Conservation (phyloP, 345 rosid species). For the Acer saccharum region DNA sequence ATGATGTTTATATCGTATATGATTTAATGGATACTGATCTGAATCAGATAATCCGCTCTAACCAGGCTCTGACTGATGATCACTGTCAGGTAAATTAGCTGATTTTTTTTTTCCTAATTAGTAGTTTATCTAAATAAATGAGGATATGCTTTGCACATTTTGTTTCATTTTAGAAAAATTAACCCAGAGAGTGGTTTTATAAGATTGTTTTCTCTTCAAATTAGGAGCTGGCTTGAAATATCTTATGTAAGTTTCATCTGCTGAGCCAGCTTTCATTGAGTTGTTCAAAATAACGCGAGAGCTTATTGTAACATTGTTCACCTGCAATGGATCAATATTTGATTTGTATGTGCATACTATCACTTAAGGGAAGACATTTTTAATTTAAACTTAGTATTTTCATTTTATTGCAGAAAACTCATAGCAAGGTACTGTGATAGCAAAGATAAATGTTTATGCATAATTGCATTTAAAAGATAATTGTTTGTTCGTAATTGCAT, state of each 20-base stretch:
- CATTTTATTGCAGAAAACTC: not conserved
- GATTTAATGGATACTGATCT: slow-evolving; percentile 96
- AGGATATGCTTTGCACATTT: slow-evolving; percentile 7
- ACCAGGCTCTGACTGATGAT: slow-evolving; percentile 75
- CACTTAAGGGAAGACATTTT: not conserved
- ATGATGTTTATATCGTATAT: slow-evolving; percentile 85
- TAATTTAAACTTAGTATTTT: no score
- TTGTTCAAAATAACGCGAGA: not conserved
- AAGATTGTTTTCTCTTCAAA: slow-evolving; percentile 24
- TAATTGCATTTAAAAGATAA: no score
- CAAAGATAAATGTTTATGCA: not conserved
- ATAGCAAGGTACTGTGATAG: not conserved
- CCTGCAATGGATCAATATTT: not conserved
- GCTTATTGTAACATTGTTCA: not conserved
- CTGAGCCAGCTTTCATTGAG: not conserved
- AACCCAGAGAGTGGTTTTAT: slow-evolving; percentile 24
- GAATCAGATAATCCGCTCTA: slow-evolving; percentile 82
- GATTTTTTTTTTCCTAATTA: not conserved
- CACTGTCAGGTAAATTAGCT: slow-evolving; percentile 72
- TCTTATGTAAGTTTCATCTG: not conserved
- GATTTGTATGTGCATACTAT: not conserved
- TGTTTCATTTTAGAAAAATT: slow-evolving; percentile 29
- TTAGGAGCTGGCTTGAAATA: slow-evolving; percentile 2
- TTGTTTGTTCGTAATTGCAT: no score
- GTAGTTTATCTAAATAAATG: not conserved